Evolutionary conservation across 179 eudicot genomes (phyloP).

Genomic region (Vitellaria paradoxa): DNA sequence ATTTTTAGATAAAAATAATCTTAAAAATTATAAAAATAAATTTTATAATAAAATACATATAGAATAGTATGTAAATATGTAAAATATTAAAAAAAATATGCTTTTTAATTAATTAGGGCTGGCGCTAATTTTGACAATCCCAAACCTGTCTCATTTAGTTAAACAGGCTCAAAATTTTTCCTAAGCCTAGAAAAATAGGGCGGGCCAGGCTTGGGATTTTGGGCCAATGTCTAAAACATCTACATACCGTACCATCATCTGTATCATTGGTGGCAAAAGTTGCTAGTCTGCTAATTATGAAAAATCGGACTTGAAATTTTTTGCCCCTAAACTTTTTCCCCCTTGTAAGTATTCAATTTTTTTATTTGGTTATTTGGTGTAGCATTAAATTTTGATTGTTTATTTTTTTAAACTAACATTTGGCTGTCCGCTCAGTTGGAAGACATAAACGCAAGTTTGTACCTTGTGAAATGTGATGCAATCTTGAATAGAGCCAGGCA

Average conservation of each 20-base stretch:
- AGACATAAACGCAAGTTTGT: slow-evolving; percentile 98
- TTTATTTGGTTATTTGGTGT: slow-evolving; percentile 11
- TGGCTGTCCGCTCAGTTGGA: slow-evolving; percentile 57
- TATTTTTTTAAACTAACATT: slow-evolving; percentile 4
- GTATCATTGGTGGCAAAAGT: slow-evolving; percentile 9
- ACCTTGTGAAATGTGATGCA: slow-evolving; percentile 93
- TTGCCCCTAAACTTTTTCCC: background rate
- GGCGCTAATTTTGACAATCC: too few species aligned
- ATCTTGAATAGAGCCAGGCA: slow-evolving; percentile 84
- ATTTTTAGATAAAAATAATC: too few species aligned
- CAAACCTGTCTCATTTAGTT: too few species aligned
- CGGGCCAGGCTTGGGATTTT: too few species aligned
- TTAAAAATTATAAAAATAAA: too few species aligned
- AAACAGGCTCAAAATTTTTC: too few species aligned
- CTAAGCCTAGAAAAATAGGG: too few species aligned
- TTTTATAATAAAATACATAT: too few species aligned
- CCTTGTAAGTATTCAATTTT: background rate
- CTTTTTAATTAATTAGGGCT: too few species aligned
- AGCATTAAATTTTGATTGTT: background rate
- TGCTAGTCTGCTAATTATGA: slow-evolving; percentile 6
- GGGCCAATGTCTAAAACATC: too few species aligned
- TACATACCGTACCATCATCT: background rate
- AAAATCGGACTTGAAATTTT: background rate
- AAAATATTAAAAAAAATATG: too few species aligned
- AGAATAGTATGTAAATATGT: too few species aligned